These are phyloP conservation scores for Austroboletus festivus DNA, from an alignment of 768 basidiomycete genomes.

Conservation along the genomic window DNA sequence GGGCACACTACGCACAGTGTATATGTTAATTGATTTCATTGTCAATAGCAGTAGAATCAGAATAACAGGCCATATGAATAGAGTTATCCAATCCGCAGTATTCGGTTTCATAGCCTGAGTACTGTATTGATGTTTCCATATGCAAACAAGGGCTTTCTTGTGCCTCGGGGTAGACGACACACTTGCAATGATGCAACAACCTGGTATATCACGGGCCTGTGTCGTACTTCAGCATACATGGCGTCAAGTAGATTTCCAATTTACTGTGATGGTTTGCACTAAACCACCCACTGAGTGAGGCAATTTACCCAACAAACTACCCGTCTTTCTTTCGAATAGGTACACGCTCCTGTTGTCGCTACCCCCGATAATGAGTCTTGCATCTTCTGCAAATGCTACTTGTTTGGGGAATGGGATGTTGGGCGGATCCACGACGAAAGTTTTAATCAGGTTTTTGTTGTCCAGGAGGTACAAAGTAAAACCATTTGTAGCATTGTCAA, in stretches of 20 bases:
- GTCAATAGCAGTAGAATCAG: too few relatives aligned
- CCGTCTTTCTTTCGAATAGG: constrained; percentile 3
- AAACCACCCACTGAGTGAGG: not conserved
- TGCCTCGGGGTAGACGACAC: not conserved
- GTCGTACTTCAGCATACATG: not conserved
- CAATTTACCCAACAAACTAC: not conserved
- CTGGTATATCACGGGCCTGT: not conserved
- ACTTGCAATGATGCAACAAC: constrained; percentile 5
- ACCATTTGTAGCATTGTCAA: constrained; percentile 7
- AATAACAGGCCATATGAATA: too few relatives aligned
- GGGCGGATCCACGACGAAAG: not conserved
- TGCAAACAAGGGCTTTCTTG: not conserved
- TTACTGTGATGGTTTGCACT: not conserved
- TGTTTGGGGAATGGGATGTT: constrained; percentile 3
- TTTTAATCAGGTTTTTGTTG: not conserved
- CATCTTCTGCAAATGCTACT: constrained; percentile 7
- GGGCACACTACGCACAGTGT: too few relatives aligned
- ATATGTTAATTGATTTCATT: too few relatives aligned
- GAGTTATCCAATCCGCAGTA: too few relatives aligned
- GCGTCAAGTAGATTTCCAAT: too few relatives aligned
- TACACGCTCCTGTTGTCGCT: constrained; percentile 5
- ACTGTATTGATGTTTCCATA: constrained; percentile 3
- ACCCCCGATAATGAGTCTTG: constrained; percentile 4
- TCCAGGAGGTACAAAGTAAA: constrained; percentile 7
- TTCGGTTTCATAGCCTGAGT: too few relatives aligned